Evolutionary conservation across 331 rosid genomes (phyloP), one percentile per base, ranked within the genome.

Genomic region (Rosa hybrid): DNA sequence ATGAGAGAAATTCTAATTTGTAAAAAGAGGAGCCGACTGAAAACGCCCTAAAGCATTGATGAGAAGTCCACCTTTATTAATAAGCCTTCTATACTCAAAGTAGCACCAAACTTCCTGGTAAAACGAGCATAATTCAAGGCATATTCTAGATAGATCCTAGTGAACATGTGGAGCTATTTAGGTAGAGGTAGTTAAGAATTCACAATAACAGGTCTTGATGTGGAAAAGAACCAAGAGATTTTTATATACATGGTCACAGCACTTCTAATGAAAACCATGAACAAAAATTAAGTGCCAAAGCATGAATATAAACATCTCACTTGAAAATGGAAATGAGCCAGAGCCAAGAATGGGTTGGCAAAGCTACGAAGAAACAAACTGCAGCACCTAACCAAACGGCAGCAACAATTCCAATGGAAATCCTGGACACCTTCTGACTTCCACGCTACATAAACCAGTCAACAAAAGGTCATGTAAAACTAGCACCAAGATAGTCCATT

Each of bases 341-440:
- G 68, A 94, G 96, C 98, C 98, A 94, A 60, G 94, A 89, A 88
- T 88, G 90, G 74, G 9, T 74, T 17, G 94, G 82, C 71, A 94
- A 81, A 84, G 97, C 97, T 77, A 84, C 14, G 84, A 89, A 94
- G 87, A 91, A 87, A 90, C 92, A 94, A 74, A 91, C 83, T 59
- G 88, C 95, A 23, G 97, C 98, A 65, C 81, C 74, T 30, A 90
- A 71, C 92, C 98, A 94, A 42, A 81, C 94, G 11, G 81, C 82
- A 53, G 81, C 75, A 57, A 93, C 87, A 81, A 91, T 90, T 74
- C 88, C 92, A 75, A 89, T 50, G 9, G 88, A 73, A 79, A 84
- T 16, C 84, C 80, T 89, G 42, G 98, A 94, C 74, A 90, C 56
- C 76, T 77, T 88, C 90, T 94, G 97, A 81, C 63, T 82, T 69